Conservation (phyloP, 2,329 filamentous ascomycete species). For the Sarocladium brachiariae region DNA sequence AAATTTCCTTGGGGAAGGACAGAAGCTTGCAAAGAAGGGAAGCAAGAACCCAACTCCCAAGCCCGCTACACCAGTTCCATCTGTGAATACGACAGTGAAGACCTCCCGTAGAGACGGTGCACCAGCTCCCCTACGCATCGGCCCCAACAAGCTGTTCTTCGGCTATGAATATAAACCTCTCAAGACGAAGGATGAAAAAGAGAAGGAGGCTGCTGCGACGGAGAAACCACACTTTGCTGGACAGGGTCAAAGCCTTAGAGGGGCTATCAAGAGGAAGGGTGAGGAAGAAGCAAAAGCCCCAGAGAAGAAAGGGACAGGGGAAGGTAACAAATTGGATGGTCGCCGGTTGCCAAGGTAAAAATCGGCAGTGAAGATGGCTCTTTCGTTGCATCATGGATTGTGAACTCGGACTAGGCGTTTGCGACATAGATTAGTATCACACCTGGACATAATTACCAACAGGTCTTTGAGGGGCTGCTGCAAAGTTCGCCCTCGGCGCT, state of each 20-base stretch:
- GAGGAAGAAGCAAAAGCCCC: slow-evolving; percentile 40
- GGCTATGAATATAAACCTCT: slow-evolving; percentile 89
- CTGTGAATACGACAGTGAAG: slow-evolving; percentile 15
- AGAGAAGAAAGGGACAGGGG: slow-evolving; percentile 38
- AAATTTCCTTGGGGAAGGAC: slow-evolving; percentile 73
- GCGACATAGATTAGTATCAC: background rate
- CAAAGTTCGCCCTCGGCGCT: too few relatives aligned
- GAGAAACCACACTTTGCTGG: slow-evolving; percentile 73
- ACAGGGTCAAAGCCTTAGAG: slow-evolving; percentile 71
- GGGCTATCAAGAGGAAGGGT: slow-evolving; percentile 64
- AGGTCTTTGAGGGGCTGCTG: too few relatives aligned
- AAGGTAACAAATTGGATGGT: slow-evolving; percentile 39
- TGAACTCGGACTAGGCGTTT: background rate
- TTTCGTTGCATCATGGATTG: slow-evolving; percentile 15
- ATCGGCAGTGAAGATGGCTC: slow-evolving; percentile 14
- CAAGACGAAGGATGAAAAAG: slow-evolving; percentile 68
- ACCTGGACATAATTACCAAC: background rate
- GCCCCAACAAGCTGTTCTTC: slow-evolving; percentile 90
- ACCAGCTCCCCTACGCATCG: slow-evolving; percentile 76
- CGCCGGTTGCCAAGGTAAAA: slow-evolving; percentile 19
- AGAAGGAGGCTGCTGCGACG: slow-evolving; percentile 55
- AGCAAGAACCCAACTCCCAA: slow-evolving; percentile 62
- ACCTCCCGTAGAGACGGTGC: slow-evolving; percentile 58
- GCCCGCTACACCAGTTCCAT: slow-evolving; percentile 60
- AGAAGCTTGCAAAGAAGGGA: slow-evolving; percentile 77